These are phyloP conservation scores for Irpex lacteus DNA, from an alignment of 1,284 basidiomycete species.

Conservation along the genomic window DNA sequence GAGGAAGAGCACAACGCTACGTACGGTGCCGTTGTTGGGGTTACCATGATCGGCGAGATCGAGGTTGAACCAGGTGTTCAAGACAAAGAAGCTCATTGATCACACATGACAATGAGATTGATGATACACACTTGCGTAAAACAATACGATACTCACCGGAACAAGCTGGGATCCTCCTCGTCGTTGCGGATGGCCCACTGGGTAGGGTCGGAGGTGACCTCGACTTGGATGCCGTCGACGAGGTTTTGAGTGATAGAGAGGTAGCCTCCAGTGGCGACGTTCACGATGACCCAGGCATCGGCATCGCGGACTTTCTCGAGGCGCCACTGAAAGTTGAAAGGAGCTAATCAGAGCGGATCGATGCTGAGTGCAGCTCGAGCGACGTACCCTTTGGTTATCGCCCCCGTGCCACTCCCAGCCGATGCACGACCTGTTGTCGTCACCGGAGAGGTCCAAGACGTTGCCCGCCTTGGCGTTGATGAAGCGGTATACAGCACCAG, in stretches of 20 bases:
- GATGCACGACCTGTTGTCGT: conserved; percentile 45
- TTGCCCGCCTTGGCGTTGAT: conserved; percentile 48
- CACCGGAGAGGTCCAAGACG: conserved; percentile 51
- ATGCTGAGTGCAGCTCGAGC: not conserved
- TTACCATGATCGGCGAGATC: conserved; percentile 27
- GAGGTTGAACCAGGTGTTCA: conserved; percentile 20
- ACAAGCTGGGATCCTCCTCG: conserved; percentile 11
- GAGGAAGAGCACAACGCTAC: not conserved
- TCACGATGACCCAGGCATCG: conserved; percentile 38
- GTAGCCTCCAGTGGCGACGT: conserved; percentile 33
- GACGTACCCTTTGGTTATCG: conserved; percentile 45
- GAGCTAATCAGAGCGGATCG: not conserved
- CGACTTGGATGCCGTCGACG: conserved; percentile 21
- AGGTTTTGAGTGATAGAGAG: conserved; percentile 27
- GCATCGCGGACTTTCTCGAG: conserved; percentile 13
- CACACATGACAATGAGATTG: not conserved
- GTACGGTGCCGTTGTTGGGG: conserved; percentile 22
- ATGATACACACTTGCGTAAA: not conserved
- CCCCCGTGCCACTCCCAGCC: conserved; percentile 42
- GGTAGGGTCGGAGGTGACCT: conserved; percentile 21
- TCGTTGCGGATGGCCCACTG: conserved; percentile 20
- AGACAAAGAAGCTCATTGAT: conserved; percentile 18
- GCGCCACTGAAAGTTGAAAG: conserved; percentile 4
- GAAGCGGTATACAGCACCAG: conserved; percentile 38
- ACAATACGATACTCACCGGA: conserved; percentile 10